Evolutionary conservation across 768 basidiomycete species (phyloP), one percentile per base, ranked within the genome.

Genomic region (Rhodosporidiobolus sp.): DNA sequence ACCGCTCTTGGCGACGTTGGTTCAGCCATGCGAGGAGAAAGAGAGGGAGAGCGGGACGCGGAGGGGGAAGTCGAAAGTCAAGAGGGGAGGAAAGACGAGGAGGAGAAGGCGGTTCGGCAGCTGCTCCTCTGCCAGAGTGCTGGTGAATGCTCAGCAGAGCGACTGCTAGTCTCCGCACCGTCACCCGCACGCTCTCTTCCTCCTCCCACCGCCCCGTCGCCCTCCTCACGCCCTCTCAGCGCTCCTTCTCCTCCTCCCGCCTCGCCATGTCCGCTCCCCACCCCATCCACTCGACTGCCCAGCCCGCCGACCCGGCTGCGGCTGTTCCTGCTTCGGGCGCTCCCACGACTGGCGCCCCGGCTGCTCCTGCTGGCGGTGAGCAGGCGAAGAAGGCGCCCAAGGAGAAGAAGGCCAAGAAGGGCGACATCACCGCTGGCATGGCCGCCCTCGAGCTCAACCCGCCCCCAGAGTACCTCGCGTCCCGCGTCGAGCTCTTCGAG

Each of bases 401-500:
- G 74, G 79, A 80, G 70, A 79, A 81, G 69, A 78, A 79, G 69
- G 70, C 46, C 32, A 80, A 82, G 77, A 79, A 78, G 74, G 72
- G 76, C 53, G 73, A 77, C 50, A 60, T 78, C 49, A 67, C 26
- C 12, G 52, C 55, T 4, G 76, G 69, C 43, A 75, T 76, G 78
- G 66, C 60, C 30, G 54, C 61, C 4, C 73, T 79, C 59, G 76
- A 76, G 65, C 64, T 77, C 38, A 67, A 70, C 62, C 94, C 94
- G 26, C 85, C 84, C 10, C 93, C 95, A 22, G 88, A 85, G 66
- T 98, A 89, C 84, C 89, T 98, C 82, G 90, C 90, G 76, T 89
- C 90, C 81, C 89, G 95, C 59, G 86, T 97, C 82, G 88, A 88
- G 79, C 87, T 97, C 78, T 98, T 94, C 78, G 90, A 95, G 50